Evolutionary conservation across 2,329 filamentous ascomycete genomes (phyloP).

Genomic region (Herpomyces periplanetae): DNA sequence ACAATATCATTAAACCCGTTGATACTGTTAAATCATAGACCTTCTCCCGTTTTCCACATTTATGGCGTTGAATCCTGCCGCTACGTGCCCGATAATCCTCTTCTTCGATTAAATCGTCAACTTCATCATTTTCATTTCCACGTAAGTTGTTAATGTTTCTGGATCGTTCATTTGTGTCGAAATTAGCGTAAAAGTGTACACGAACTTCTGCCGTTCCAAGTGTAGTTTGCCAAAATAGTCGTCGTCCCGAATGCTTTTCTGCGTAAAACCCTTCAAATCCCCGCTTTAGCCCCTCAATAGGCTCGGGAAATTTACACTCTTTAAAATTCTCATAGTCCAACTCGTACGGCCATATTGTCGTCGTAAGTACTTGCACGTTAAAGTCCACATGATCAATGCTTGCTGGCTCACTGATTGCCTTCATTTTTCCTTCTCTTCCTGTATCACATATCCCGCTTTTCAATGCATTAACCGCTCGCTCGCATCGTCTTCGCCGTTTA

Average conservation of each 20-base stretch:
- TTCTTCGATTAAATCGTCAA: no score
- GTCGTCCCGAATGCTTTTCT: slow-evolving; percentile 46
- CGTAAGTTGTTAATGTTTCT: no score
- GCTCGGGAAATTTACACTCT: slow-evolving; percentile 26
- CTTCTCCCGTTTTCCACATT: no score
- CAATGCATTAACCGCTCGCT: slow-evolving; percentile 46
- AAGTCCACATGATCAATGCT: no score
- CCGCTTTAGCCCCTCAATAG: slow-evolving; percentile 31
- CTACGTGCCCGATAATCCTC: no score
- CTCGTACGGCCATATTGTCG: no score
- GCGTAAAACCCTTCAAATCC: slow-evolving; percentile 70
- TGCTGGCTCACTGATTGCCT: no score
- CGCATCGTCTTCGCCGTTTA: slow-evolving; percentile 20
- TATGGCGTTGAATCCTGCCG: no score
- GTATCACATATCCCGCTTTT: slow-evolving; percentile 28
- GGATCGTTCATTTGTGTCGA: slow-evolving; percentile 23
- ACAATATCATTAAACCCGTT: slow-evolving; percentile 61
- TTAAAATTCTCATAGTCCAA: slow-evolving; percentile 10
- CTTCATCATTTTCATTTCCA: no score
- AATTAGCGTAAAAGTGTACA: slow-evolving; percentile 29
- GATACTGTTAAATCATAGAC: slow-evolving; percentile 69
- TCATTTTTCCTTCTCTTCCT: slow-evolving; percentile 11
- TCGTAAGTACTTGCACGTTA: no score
- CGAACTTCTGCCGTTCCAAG: slow-evolving; percentile 59
- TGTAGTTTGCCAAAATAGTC: slow-evolving; percentile 39